phyloP scores from a whole-genome alignment of 2,329 filamentous ascomycete genomes.

The Aspergillus sp. region DNA sequence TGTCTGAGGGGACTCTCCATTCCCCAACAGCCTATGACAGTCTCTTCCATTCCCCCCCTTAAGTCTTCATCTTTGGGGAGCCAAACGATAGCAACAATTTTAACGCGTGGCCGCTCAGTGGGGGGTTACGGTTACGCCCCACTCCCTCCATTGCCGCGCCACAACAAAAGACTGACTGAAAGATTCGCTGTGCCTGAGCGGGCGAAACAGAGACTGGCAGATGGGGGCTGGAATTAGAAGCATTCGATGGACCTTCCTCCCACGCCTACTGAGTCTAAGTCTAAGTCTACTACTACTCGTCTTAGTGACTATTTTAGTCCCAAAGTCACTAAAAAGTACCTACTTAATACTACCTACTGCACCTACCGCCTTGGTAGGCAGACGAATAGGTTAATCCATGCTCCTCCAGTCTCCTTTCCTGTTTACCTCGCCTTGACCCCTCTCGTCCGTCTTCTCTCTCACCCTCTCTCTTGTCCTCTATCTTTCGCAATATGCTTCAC shows the following conservation, averaged over 20 bases:
- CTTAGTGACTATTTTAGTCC: no score
- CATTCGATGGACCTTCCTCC: no score
- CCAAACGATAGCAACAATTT: not conserved
- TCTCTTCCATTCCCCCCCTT: not conserved
- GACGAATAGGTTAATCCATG: not conserved
- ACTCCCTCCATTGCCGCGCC: not conserved
- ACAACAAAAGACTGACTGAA: not conserved
- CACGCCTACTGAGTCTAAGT: no score
- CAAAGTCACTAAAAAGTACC: not conserved
- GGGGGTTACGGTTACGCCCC: not conserved
- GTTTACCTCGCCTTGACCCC: not conserved
- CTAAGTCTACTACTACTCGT: no score
- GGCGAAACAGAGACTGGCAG: not conserved
- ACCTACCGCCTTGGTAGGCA: not conserved
- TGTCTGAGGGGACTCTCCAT: not conserved
- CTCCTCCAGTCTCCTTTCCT: not conserved
- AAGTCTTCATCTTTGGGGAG: not conserved
- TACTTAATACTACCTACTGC: not conserved
- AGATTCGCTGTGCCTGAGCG: not conserved
- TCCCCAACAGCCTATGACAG: not conserved
- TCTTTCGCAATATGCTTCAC: not conserved
- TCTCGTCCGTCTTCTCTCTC: not conserved
- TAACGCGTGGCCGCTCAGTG: conserved; percentile 18
- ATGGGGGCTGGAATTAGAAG: not conserved
- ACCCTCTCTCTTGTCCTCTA: not conserved